phyloP scores from a whole-genome alignment of 2,329 filamentous ascomycete species.

The Emergomyces africanus region DNA sequence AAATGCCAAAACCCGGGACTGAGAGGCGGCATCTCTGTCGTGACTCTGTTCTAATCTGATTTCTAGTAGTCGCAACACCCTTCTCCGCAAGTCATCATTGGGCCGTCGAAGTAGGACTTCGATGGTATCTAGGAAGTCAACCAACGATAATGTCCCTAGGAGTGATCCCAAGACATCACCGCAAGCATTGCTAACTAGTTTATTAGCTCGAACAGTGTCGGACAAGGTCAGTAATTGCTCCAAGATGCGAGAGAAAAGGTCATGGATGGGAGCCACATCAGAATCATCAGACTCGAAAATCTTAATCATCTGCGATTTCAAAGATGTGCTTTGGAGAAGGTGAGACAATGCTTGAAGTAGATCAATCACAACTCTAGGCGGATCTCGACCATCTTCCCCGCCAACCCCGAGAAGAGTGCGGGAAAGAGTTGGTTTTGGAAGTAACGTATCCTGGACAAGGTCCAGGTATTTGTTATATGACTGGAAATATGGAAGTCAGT shows the following conservation, averaged over 20 bases:
- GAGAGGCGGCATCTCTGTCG: constrained; percentile 54
- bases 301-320: constrained; percentile 27
- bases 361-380: constrained; percentile 29
- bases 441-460: constrained; percentile 62
- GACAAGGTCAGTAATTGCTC: constrained; percentile 54
- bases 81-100: constrained; percentile 62
- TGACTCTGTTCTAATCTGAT: constrained; percentile 62
- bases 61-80: constrained; percentile 70
- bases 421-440: constrained; percentile 61
- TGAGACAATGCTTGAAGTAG: constrained; percentile 30
- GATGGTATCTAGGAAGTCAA: constrained; percentile 79
- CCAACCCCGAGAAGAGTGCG: constrained; percentile 54
- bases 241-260: constrained; percentile 55
- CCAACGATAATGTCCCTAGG: constrained; percentile 72
- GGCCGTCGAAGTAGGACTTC: constrained; percentile 67
- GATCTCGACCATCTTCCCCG: constrained; percentile 35
- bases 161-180: constrained; percentile 64
- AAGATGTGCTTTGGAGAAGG: constrained; percentile 28
- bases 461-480: constrained; percentile 66
- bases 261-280: constrained; percentile 52
- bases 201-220: constrained; percentile 34
- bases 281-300: constrained; percentile 23
- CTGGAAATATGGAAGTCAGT: constrained; percentile 27
- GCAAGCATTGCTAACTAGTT: constrained; percentile 29
- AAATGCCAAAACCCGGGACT: constrained; percentile 62